Percentiles rank a stretch among this genome's conserved stretches.
Conservation (phyloP, 129 eudicot species). For the Flaveria ramosissima region DNA sequence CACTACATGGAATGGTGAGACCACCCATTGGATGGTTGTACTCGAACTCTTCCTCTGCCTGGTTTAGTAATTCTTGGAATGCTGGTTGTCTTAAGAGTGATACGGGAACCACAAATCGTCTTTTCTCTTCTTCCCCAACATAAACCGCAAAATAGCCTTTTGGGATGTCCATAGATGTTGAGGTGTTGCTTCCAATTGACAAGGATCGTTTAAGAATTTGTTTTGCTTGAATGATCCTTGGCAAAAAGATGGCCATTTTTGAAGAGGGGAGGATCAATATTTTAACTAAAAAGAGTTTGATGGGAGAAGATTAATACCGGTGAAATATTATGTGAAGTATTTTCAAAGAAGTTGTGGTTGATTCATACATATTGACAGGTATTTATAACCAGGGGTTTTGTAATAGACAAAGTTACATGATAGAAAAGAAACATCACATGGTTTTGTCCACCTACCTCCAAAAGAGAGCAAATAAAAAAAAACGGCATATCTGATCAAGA, state of each 20-base stretch:
- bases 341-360: background rate
- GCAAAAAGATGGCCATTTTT: background rate
- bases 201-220: background rate
- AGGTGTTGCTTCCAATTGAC: background rate
- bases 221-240: background rate
- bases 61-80: background rate
- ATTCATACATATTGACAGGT: background rate
- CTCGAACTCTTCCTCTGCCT: background rate
- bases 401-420: background rate
- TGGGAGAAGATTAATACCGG: background rate
- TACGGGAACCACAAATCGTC: background rate
- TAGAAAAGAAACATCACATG: background rate
- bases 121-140: background rate
- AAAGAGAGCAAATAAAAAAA: background rate
- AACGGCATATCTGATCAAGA: background rate
- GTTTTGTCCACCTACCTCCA: background rate
- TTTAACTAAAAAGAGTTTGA: background rate
- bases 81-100: background rate
- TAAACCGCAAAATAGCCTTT: background rate
- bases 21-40: conserved; percentile 3
- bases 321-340: background rate
- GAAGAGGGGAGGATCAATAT: background rate
- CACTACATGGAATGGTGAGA: conserved; percentile 8
- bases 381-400: background rate
- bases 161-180: background rate